A percentile compares a stretch with the other conserved stretches of the same genome.
Evolutionary conservation across 2,329 filamentous ascomycete genomes (phyloP).

Genomic region (Alternaria gaisen): DNA sequence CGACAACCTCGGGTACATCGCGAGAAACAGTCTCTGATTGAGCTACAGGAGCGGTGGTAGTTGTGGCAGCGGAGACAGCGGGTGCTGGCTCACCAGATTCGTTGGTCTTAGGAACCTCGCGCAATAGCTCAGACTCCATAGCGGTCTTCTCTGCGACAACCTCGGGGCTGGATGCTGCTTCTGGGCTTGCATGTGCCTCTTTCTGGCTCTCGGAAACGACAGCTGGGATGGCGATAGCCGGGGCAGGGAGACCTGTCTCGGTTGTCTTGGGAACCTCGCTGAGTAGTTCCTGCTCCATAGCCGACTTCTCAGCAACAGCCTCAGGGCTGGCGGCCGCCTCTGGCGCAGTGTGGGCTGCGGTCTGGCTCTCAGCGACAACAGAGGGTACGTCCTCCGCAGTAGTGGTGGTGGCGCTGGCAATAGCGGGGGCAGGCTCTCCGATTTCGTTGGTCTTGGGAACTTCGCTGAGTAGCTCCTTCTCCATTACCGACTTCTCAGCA

Average conservation of each 20-base stretch:
- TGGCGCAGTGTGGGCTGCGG: slow-evolving; percentile 67
- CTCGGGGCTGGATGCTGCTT: slow-evolving; percentile 70
- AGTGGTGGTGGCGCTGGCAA: slow-evolving; percentile 36
- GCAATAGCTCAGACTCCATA: slow-evolving; percentile 76
- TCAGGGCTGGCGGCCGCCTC: slow-evolving; percentile 71
- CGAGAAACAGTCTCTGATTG: slow-evolving; percentile 40
- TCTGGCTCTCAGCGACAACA: slow-evolving; percentile 75
- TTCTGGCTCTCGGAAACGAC: slow-evolving; percentile 76
- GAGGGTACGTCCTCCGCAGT: slow-evolving; percentile 58
- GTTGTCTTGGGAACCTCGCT: slow-evolving; percentile 48
- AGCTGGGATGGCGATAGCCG: slow-evolving; percentile 56
- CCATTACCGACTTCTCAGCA: slow-evolving; percentile 73
- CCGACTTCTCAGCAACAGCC: slow-evolving; percentile 75
- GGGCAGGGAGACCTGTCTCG: slow-evolving; percentile 50
- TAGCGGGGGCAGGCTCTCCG: slow-evolving; percentile 39
- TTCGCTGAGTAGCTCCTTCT: slow-evolving; percentile 68
- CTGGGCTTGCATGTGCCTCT: slow-evolving; percentile 68
- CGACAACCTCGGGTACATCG: slow-evolving; percentile 67
- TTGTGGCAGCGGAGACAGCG: slow-evolving; percentile 23
- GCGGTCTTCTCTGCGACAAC: slow-evolving; percentile 76
- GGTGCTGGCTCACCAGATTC: slow-evolving; percentile 52
- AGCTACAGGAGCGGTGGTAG: slow-evolving; percentile 21
- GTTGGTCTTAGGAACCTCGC: slow-evolving; percentile 61
- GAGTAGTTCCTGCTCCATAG: slow-evolving; percentile 74
- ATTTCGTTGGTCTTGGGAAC: slow-evolving; percentile 53